These are phyloP conservation scores for Acer saccharum DNA, from an alignment of 345 rosid species.

Conservation along the genomic window DNA sequence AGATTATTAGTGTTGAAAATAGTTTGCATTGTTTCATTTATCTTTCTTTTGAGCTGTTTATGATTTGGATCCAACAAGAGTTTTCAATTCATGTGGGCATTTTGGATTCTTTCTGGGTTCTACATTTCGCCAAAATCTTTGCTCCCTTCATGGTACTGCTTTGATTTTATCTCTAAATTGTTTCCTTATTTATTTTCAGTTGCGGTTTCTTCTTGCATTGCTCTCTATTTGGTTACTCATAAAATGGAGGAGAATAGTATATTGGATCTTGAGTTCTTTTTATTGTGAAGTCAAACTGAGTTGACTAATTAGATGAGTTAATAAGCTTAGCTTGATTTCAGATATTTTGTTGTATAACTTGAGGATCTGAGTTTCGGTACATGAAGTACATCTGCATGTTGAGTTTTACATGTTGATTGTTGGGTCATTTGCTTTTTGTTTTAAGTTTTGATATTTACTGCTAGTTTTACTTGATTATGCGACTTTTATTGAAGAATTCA, in stretches of 20 bases:
- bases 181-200: not conserved
- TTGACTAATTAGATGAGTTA: constrained; percentile 13
- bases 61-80: constrained; percentile 44
- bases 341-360: not conserved
- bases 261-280: constrained; percentile 31
- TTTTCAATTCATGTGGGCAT: constrained; percentile 19
- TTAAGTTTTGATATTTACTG: not conserved
- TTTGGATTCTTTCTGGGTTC: constrained; percentile 27
- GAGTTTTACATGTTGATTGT: not conserved
- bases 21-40: not conserved
- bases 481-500: not conserved
- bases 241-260: not conserved
- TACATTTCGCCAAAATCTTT: constrained; percentile 20
- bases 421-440: not conserved
- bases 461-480: constrained; percentile 1
- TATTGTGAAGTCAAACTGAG: constrained; percentile 18
- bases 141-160: constrained; percentile 33
- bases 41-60: constrained; percentile 7
- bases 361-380: not conserved
- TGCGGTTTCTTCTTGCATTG: constrained; percentile 5
- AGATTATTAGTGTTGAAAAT: constrained; percentile 18
- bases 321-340: not conserved
- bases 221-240: constrained; percentile 20
- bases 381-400: not conserved
- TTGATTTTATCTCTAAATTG: not conserved